A percentile compares a stretch with the other conserved stretches of the same genome.
Evolutionary conservation across 345 rosid genomes (phyloP).

Genomic region (Bretschneidera sinensis): DNA sequence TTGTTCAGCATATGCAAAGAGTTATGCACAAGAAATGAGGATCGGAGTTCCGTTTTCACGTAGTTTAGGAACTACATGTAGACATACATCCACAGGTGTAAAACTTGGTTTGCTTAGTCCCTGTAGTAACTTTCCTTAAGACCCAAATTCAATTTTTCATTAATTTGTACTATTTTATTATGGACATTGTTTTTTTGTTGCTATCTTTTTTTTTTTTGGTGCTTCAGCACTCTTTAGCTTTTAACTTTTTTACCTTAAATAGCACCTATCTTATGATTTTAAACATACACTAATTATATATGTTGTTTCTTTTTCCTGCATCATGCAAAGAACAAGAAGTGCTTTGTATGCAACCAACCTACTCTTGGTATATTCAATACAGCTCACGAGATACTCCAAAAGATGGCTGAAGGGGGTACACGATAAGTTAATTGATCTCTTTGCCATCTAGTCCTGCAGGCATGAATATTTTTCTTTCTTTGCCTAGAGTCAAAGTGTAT

Average conservation of each 20-base stretch:
- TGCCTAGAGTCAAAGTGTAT: neutral
- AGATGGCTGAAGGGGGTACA: conserved; percentile 40
- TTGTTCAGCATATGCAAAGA: no score
- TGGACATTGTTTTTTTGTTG: no score
- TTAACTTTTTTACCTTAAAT: neutral
- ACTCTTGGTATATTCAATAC: conserved; percentile 76
- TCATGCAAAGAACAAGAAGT: conserved; percentile 83
- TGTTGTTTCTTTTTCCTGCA: conserved; percentile 40
- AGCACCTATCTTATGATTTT: no score
- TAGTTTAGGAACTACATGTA: neutral
- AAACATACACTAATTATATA: neutral
- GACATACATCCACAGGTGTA: neutral
- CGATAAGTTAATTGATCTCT: conserved; percentile 1
- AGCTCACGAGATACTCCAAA: conserved; percentile 67
- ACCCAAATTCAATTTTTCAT: neutral
- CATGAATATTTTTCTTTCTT: neutral
- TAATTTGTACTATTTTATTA: no score
- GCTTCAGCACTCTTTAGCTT: no score
- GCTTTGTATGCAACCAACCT: conserved; percentile 85
- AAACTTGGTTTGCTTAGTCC: neutral
- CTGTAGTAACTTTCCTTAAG: neutral
- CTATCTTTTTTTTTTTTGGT: no score
- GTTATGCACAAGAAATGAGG: no score
- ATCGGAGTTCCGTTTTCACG: neutral
- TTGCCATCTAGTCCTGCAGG: neutral